Base-by-base conservation (phyloP, 2,329 filamentous ascomycete genomes). In the Phyllosticta citriasiana region DNA sequence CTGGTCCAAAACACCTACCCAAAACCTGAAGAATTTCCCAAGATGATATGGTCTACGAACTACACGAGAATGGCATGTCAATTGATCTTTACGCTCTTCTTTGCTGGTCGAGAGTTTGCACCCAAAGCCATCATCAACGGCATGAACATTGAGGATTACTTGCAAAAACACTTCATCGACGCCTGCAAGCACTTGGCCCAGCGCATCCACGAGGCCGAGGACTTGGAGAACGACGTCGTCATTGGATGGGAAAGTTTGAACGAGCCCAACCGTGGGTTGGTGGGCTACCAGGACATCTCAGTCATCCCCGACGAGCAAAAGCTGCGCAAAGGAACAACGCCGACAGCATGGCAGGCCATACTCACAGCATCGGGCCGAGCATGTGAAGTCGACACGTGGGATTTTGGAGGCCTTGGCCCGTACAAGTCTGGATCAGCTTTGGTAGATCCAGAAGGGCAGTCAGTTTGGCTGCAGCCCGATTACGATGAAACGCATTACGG, bases 31-130 rank as follows among this genome's bases (percentile, higher is more conserved):
- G 82, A 87, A 1, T 99, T 93, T 66, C 94, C 94, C 25, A 97
- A 97, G 77, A 99, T 99, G 95, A 93, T 97, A 62, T 99, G 94
- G 94, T 91, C 93, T 16, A 97, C 95, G 57, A 99, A 99, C 72
- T 99, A 99, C 74, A 88, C 85, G 64, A 84, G 94, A 25, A 80
- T 97, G 57, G 92, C 88, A 2, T 89, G 88, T 57, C 90, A 92
- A 66, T 92, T 91, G 54, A 91, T 97, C 67, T 97, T 97, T 72
- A 96, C 93, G 0, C 77, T 97, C 57, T 99, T 96, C 77, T 99
- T 95, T 73, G 92, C 83, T 8, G 94, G 94, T 40, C 85, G 81
- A 65, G 90, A 95, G 68, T 97, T 97, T 78, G 90, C 94, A 1
- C 95, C 95, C 3, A 97, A 96, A 70, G 96, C 93, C 66, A 88